These are phyloP conservation scores for Beauveria bassiana DNA, from an alignment of 2,329 filamentous ascomycete species.

Conservation along the genomic window DNA sequence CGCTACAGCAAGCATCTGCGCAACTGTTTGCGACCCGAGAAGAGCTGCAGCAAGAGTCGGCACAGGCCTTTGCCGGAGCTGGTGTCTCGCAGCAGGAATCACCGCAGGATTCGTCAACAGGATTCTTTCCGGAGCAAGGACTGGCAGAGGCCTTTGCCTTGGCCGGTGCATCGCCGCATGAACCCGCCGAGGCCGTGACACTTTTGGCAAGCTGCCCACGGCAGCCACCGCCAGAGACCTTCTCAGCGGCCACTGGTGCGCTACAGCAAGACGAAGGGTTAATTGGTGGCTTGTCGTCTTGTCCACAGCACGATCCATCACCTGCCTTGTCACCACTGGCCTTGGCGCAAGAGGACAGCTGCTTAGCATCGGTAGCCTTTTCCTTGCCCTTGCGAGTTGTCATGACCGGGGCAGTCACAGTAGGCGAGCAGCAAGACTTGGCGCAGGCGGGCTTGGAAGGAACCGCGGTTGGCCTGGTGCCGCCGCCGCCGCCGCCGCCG, in stretches of 20 bases:
- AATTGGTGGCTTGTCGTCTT: not conserved
- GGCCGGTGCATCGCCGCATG: not conserved
- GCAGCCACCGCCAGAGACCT: not conserved
- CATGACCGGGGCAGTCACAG: not conserved
- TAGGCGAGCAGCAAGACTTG: not conserved
- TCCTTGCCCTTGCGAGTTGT: not conserved
- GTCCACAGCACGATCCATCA: not conserved
- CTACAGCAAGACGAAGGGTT: not conserved
- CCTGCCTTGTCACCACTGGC: not conserved
- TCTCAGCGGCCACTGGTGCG: not conserved
- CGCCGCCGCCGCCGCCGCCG: not conserved
- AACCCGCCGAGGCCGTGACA: not conserved
- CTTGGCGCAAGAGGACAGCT: not conserved
- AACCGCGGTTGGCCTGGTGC: not conserved
- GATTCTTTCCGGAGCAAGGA: not conserved
- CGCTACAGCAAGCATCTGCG: not conserved
- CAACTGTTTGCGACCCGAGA: not conserved
- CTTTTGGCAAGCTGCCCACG: not conserved
- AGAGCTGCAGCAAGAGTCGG: not conserved
- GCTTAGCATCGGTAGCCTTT: not conserved
- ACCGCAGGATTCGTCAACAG: not conserved
- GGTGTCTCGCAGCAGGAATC: slow-evolving; percentile 8
- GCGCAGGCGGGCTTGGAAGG: not conserved
- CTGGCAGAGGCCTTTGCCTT: not conserved
- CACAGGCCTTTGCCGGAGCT: not conserved